Evolutionary conservation across 2,329 filamentous ascomycete genomes (phyloP), one percentile per base, ranked within the genome.

Genomic region (Ophiostoma triangulosporum): DNA sequence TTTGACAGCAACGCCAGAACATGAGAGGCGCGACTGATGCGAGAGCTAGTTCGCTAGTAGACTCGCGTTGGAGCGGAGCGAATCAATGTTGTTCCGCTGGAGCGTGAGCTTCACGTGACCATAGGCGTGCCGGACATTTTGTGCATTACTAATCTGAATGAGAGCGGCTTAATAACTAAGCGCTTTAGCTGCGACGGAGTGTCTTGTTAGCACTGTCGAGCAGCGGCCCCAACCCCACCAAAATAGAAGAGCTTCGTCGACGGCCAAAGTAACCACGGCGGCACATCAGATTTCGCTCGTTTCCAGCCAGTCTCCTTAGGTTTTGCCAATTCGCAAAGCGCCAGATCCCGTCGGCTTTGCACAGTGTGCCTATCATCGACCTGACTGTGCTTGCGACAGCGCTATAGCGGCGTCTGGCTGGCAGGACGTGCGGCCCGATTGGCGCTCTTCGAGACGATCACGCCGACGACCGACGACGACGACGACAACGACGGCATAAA

Each of bases 201-300:
- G 32, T 5, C 33, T 14, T 46, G 24, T 45, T n/a, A 45, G 40
- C 24, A 33, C 22, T 45, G 15, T 24, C n/a, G 26, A 26, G 43
- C 27, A 12, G 26, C 32, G 27, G 15, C 33, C 22, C 24, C 40
- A 32, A 38, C 53, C 50, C 54, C 50, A 52, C 50, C 53, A 52
- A 52, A 50, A 52, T 11, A 40, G 6, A 36, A 3, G 26, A 51
- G 52, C 48, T 50, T 51, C 48, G 31, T 35, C 31, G 48, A 45
- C n/a, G 36, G 35, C 48, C 33, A 20, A 15, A 29, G 29, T 27
- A 38, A 24, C 17, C 15, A 11, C 12, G 48, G 50, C 53, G 50
- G 26, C 43, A 29, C 40, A 46, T 17, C 26, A 46, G 14, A 14
- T n/a, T n/a, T 29, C 27, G 14, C 40, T 46, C 29, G 29, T 35